Conservation (phyloP, 2,329 filamentous ascomycete species). For the Talaromyces piceae region DNA sequence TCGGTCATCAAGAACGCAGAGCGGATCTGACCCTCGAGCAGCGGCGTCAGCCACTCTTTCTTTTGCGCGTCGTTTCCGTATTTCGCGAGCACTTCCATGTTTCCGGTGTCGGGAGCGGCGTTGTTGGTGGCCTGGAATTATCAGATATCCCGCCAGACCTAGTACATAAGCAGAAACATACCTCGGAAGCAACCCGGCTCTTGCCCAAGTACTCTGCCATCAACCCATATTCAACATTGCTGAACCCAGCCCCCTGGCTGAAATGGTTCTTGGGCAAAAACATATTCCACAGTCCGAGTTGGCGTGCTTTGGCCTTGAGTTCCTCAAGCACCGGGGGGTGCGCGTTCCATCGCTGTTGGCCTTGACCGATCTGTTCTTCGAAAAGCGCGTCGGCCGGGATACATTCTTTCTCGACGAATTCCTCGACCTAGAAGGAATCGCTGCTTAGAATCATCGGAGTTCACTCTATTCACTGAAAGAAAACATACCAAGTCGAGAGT, state of each 20-base stretch:
- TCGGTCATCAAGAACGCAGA: slow-evolving; percentile 94
- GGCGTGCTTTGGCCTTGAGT: slow-evolving; percentile 73
- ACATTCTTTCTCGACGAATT: slow-evolving; percentile 96
- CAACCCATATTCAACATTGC: slow-evolving; percentile 91
- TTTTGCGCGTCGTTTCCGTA: slow-evolving; percentile 84
- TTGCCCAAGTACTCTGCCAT: slow-evolving; percentile 96
- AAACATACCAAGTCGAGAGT: slow-evolving; percentile 63
- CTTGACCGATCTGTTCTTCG: slow-evolving; percentile 69
- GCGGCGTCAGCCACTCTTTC: slow-evolving; percentile 69
- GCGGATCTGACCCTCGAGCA: slow-evolving; percentile 77
- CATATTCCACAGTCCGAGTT: slow-evolving; percentile 94
- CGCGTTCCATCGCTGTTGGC: slow-evolving; percentile 67
- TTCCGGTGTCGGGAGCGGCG: slow-evolving; percentile 83
- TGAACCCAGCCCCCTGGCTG: slow-evolving; percentile 88
- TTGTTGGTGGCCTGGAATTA: slow-evolving; percentile 65
- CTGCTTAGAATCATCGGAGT: too few species aligned
- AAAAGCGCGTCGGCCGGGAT: slow-evolving; percentile 77
- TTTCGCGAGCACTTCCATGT: slow-evolving; percentile 92
- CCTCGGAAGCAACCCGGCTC: slow-evolving; percentile 71
- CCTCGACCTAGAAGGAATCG: slow-evolving; percentile 59
- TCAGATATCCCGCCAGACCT: background rate
- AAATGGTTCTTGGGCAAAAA: slow-evolving; percentile 94
- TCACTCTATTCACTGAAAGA: slow-evolving; percentile 4
- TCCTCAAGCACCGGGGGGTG: slow-evolving; percentile 81
- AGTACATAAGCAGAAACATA: slow-evolving; percentile 20